Base-by-base conservation (phyloP, 352 stramenopile species). In the Globisporangium lucens region DNA sequence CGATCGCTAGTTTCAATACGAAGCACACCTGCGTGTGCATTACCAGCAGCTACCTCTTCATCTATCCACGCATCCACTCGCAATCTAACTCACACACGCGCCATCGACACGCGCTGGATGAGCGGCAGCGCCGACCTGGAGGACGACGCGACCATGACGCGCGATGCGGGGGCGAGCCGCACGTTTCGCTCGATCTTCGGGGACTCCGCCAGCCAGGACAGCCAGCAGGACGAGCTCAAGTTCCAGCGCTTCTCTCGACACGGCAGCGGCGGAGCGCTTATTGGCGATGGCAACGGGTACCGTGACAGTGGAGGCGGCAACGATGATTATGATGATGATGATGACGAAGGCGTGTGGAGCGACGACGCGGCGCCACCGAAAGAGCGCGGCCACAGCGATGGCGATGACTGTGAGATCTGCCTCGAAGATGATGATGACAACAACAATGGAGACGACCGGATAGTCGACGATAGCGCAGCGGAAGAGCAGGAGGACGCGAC, bases 141-240 rank as follows among this genome's bases (percentile, higher is more conserved):
- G 38, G 52, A 67, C 52, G 72, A 62, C 55, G 63, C 61, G n/a
- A 62, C 55, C 27, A 86, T 85, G 80, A 79, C 80, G 70, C 74
- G 71, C 66, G 77, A 78, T 70, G 71, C 69, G 24, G 70, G 80
- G 60, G 84, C 84, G 46, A 85, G 78, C 63, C 76, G 80, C 72
- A 92, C 84, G 65, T 92, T 92, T 73, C 84, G 77, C 61, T 89
- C 84, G 58, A 86, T 92, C 62, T 92, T 90, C 51, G 79, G 75
- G 12, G 58, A 70, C 66, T 49, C 29, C n/a, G 46, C 17, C 13
- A 43, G 57, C 10, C 36, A 52, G 8, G 65, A 73, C 60, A 29
- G 68, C 35, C 62, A n/a, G 24, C 62, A 69, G 10, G 65, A 77
- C 35, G 61, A 81, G 41, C 65, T 60, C 33, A 27, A 56, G 29